Conservation (phyloP, 106 monocot genomes). For the Dendrobium nobile region DNA sequence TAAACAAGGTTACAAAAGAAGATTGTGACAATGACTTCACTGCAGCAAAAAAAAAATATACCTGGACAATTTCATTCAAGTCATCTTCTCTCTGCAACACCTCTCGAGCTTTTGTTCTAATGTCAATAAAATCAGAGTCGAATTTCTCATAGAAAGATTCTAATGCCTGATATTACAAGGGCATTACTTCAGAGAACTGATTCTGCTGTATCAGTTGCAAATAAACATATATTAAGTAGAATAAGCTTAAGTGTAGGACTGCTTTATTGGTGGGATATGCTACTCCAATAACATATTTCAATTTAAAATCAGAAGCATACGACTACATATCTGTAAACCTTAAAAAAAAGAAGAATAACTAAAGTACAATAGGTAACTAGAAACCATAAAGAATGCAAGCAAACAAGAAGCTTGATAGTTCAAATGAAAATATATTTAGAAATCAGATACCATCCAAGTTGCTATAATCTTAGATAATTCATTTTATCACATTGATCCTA, state of each 20-base stretch:
- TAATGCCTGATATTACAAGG: slow-evolving; percentile 53
- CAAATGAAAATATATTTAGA: not conserved
- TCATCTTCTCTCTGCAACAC: slow-evolving; percentile 99
- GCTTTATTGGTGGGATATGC: not conserved
- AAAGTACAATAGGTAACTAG: no score
- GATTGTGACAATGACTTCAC: not conserved
- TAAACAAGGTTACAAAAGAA: not conserved
- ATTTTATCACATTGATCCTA: not conserved
- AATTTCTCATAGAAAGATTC: slow-evolving; percentile 97
- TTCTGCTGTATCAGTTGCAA: not conserved
- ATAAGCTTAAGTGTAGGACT: not conserved
- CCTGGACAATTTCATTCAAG: slow-evolving; percentile 99
- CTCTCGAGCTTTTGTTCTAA: slow-evolving; percentile 98
- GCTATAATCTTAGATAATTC: not conserved
- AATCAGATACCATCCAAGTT: not conserved
- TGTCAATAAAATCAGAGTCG: slow-evolving; percentile 93
- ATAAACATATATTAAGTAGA: not conserved
- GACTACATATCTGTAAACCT: not conserved
- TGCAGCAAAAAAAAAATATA: slow-evolving; percentile 17
- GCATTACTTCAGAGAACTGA: not conserved
- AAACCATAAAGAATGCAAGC: not conserved
- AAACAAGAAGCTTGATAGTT: not conserved
- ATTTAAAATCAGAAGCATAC: not conserved
- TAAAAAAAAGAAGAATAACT: not conserved
- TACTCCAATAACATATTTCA: no score